Evolutionary conservation across 345 rosid genomes (phyloP).

Genomic region (Luvunga scandens): DNA sequence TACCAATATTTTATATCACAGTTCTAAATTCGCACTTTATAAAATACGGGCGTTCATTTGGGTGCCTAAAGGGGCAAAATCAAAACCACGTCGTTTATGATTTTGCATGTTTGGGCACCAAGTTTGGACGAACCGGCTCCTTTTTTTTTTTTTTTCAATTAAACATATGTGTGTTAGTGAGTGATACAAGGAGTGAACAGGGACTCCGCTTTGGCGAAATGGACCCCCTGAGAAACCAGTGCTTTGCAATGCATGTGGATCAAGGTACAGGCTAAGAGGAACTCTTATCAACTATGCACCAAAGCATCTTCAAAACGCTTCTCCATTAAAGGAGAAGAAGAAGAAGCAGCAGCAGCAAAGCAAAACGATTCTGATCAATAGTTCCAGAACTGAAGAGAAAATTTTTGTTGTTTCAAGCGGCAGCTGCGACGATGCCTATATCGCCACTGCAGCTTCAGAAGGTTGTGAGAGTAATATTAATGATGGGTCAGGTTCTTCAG

Average conservation of each 20-base stretch:
- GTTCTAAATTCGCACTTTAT: too few species aligned
- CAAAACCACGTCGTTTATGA: too few species aligned
- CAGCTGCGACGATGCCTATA: too few species aligned
- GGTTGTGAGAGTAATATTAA: not conserved
- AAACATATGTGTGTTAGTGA: not conserved
- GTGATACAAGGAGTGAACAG: conserved; percentile 21
- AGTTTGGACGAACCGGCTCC: too few species aligned
- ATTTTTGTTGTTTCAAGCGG: too few species aligned
- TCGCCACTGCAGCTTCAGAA: not conserved
- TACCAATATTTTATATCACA: too few species aligned
- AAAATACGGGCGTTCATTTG: too few species aligned
- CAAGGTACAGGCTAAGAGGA: conserved; percentile 54
- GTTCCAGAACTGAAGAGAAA: not conserved
- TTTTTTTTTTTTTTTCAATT: too few species aligned
- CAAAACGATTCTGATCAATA: not conserved
- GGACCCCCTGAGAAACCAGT: conserved; percentile 67
- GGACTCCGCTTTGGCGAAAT: conserved; percentile 66
- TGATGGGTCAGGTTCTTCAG: not conserved
- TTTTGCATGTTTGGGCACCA: too few species aligned
- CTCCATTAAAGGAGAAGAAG: not conserved
- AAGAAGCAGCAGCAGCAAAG: not conserved
- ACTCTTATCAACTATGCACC: conserved; percentile 50
- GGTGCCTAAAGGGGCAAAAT: too few species aligned
- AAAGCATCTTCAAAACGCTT: conserved; percentile 28
- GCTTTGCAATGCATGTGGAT: conserved; percentile 77